Evolutionary conservation across 2,329 filamentous ascomycete species (phyloP).

Genomic region (Cordyceps militaris): DNA sequence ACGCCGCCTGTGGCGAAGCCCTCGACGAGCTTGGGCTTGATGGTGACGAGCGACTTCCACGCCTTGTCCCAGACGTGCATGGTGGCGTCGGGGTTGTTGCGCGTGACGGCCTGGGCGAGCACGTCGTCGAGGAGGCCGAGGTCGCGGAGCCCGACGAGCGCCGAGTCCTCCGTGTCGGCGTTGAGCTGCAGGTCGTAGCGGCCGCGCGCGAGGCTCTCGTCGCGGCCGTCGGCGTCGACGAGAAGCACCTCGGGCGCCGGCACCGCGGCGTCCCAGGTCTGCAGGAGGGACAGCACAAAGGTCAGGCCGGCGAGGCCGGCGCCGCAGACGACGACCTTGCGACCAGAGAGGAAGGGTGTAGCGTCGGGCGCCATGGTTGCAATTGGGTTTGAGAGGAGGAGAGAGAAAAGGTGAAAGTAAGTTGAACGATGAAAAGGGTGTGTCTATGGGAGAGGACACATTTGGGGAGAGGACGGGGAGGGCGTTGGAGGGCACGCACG

Average conservation of each 20-base stretch:
- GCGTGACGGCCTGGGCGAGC: conserved; percentile 20
- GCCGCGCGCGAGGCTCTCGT: conserved; percentile 20
- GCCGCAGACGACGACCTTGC: conserved; percentile 32
- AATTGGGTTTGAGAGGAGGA: too few relatives aligned
- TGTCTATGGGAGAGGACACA: not conserved
- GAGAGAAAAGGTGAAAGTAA: not conserved
- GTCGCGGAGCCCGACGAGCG: conserved; percentile 27
- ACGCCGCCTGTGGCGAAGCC: conserved; percentile 22
- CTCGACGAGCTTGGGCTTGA: conserved; percentile 18
- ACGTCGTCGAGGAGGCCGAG: conserved; percentile 27
- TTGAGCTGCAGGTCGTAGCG: conserved; percentile 29
- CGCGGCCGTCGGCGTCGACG: conserved; percentile 29
- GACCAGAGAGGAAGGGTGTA: conserved; percentile 23
- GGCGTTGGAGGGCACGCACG: not conserved
- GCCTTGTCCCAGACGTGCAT: conserved; percentile 29
- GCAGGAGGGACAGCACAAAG: conserved; percentile 30
- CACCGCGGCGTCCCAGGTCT: conserved; percentile 24
- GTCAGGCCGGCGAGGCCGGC: conserved; percentile 33
- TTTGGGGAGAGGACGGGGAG: not conserved
- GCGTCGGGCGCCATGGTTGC: conserved; percentile 1
- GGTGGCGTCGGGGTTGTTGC: conserved; percentile 16
- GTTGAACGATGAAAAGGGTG: too few relatives aligned
- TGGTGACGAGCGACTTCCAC: conserved; percentile 22
- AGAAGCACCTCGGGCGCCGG: conserved; percentile 25
- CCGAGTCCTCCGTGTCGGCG: conserved; percentile 22